Base-by-base conservation (phyloP, 106 monocot species). In the Dendrobium chrysotoxum region DNA sequence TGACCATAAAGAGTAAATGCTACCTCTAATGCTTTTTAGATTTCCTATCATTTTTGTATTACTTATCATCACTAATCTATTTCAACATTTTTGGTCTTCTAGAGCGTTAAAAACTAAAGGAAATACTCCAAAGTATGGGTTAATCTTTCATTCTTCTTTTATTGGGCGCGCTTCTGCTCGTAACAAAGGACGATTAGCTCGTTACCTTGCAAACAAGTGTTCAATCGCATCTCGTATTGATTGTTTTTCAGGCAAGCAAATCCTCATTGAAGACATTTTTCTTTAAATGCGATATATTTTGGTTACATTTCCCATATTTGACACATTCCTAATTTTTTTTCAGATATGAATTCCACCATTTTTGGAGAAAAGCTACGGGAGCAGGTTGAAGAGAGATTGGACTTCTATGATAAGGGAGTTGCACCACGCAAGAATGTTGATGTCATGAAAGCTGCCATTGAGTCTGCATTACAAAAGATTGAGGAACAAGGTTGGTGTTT, bases 341-440 rank as follows among this genome's bases (percentile, higher is more conserved):
- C 83, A 98, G 97, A 98, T 45, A 23, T 23, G 16, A 89, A 75
- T 82, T 89, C 94, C 23, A 82, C 89, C 17, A 75, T 92, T 28
- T 98, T 98, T 86, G 97, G 94, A 7, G 83, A 94, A 75, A 94
- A 94, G 79, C 83, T 98, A 11, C 87, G 94, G 15, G 94, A 94
- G 78, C 97, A 98, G 79, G 94, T 98, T 76, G 97, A 98, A 80
- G 97, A 98, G 83, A 89, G 97, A 80, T 72, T 98, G 78, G 94
- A 94, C 64, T 98, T 98, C 72, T 98, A 98, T 81, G 97, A 98
- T 80, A 98, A 98, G 81, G 97, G 97, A 25, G 86, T 98, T 81
- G 97, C 97, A 10, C 92, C 97, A 76, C 87, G 89, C 35, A 98
- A 98, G 81, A 98, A 98, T 87, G 31, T 94, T 83, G 97, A 98